Percentiles rank a stretch among this genome's conserved stretches.
These are phyloP conservation scores for Cyberlindnera misumaiensis DNA, from an alignment of 805 yeast genomes.

Conservation along the genomic window DNA sequence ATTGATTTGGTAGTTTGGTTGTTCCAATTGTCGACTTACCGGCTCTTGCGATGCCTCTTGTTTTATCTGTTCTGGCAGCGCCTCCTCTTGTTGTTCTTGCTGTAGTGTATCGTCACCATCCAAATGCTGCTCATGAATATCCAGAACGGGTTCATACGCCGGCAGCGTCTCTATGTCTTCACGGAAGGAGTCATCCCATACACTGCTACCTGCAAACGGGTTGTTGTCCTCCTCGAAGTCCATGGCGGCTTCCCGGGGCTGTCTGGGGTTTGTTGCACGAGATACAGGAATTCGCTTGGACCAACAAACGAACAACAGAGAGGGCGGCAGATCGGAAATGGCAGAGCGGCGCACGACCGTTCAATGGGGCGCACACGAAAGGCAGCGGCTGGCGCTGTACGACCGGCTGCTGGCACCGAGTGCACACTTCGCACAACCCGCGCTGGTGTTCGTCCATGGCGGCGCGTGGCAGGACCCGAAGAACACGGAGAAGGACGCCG, in stretches of 20 bases:
- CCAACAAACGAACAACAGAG: too few relatives aligned
- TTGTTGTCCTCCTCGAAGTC: slow-evolving; percentile 27
- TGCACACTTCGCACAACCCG: slow-evolving; percentile 1
- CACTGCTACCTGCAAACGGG: slow-evolving; percentile 26
- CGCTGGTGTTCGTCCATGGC: slow-evolving; percentile 67
- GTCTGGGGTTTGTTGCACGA: too few relatives aligned
- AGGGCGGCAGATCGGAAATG: too few relatives aligned
- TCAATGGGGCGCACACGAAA: slow-evolving; percentile 8
- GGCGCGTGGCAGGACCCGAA: slow-evolving; percentile 81
- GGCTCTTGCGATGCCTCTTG: not conserved
- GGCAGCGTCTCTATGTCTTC: not conserved
- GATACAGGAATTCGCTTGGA: too few relatives aligned
- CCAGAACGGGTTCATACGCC: not conserved
- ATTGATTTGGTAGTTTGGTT: not conserved
- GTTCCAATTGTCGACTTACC: not conserved
- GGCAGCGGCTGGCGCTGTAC: slow-evolving; percentile 9
- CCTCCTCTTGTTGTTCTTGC: not conserved
- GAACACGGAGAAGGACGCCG: slow-evolving; percentile 54
- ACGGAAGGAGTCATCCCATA: slow-evolving; percentile 7
- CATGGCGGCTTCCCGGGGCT: too few relatives aligned
- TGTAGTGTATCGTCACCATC: not conserved
- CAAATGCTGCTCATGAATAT: not conserved
- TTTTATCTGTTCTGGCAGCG: not conserved
- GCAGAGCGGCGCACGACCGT: not conserved
- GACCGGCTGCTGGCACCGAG: slow-evolving; percentile 7